These are phyloP conservation scores for Penicillium bialowiezense DNA, from an alignment of 495 filamentous ascomycete species.

Conservation along the genomic window DNA sequence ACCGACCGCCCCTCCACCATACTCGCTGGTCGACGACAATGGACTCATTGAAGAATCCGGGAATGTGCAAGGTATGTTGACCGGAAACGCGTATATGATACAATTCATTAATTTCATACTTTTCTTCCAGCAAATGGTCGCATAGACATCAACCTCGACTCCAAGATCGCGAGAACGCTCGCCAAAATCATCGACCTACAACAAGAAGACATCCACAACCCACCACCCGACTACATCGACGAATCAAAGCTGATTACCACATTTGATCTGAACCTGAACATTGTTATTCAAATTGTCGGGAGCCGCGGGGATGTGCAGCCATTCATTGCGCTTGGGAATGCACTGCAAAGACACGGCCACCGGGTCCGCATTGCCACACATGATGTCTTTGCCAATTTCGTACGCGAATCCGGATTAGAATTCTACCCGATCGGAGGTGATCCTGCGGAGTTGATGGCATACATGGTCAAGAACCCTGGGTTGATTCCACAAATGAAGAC, in stretches of 20 bases:
- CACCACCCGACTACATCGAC: not conserved
- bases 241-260: not conserved
- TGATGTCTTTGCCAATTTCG: conserved; percentile 49
- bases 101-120: no score
- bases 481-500: conserved; percentile 33
- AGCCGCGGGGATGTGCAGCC: not conserved
- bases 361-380: not conserved
- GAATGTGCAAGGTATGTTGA: not conserved
- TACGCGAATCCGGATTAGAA: conserved; percentile 47
- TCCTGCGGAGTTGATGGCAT: conserved; percentile 54
- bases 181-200: conserved; percentile 14
- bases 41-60: not conserved
- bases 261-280: not conserved
- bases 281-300: not conserved
- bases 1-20: not conserved
- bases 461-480: conserved; percentile 45
- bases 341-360: not conserved
- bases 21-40: not conserved
- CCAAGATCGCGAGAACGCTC: conserved; percentile 18
- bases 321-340: not conserved
- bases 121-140: conserved; percentile 15
- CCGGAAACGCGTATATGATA: not conserved
- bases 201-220: conserved; percentile 5
- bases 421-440: conserved; percentile 59
- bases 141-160: conserved; percentile 22